phyloP scores from a whole-genome alignment of 352 stramenopile genomes.

The Peronospora farinosa region DNA sequence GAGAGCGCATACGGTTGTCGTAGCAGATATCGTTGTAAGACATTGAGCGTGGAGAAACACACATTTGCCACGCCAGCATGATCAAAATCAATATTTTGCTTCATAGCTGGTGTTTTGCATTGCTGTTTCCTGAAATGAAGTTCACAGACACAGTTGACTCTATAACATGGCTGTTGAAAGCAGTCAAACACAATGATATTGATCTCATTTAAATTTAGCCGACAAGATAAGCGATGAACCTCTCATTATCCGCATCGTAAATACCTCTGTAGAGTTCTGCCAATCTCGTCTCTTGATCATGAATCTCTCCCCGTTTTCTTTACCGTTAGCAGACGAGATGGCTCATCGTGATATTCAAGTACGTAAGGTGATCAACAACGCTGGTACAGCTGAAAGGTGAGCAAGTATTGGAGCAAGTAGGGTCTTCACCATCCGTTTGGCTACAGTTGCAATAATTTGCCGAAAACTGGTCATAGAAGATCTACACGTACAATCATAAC shows the following conservation, averaged over 20 bases:
- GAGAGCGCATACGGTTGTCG: background rate
- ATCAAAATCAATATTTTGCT: slow-evolving; percentile 23
- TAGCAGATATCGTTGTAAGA: slow-evolving; percentile 16
- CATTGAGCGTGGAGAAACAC: background rate
- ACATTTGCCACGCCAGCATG: slow-evolving; percentile 2
- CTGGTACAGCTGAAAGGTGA: slow-evolving; percentile 72
- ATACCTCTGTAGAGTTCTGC: background rate
- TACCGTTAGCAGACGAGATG: slow-evolving; percentile 67
- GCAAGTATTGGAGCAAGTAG: slow-evolving; percentile 59
- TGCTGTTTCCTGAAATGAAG: slow-evolving; percentile 18
- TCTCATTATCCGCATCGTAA: no score
- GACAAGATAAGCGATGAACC: background rate
- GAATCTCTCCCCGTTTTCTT: background rate
- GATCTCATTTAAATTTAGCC: slow-evolving; percentile 11
- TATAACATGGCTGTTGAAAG: background rate
- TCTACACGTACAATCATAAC: slow-evolving; percentile 27
- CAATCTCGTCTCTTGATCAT: background rate
- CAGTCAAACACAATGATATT: background rate
- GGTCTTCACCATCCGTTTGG: slow-evolving; percentile 54
- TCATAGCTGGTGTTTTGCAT: background rate
- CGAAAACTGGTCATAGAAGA: slow-evolving; percentile 81
- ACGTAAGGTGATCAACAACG: slow-evolving; percentile 80
- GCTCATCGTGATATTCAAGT: slow-evolving; percentile 86
- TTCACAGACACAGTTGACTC: slow-evolving; percentile 14
- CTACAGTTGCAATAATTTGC: slow-evolving; percentile 54